Evolutionary conservation across 306 rosid genomes (phyloP).

Genomic region (Albizia julibrissin): DNA sequence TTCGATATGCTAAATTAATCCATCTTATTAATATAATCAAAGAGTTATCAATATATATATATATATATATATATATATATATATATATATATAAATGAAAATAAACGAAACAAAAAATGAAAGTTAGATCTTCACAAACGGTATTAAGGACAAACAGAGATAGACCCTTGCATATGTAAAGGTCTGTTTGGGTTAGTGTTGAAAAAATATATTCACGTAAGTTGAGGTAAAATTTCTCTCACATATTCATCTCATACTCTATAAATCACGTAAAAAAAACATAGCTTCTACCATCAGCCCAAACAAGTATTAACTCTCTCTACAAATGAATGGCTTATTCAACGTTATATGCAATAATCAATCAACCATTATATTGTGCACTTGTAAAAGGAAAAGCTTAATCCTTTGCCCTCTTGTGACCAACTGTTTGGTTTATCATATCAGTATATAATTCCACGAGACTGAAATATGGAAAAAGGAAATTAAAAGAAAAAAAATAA

Average conservation of each 20-base stretch:
- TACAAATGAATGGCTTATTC: not conserved
- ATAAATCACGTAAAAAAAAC: no score
- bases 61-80: no score
- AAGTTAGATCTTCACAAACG: not conserved
- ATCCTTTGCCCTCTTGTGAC: slow-evolving; percentile 11
- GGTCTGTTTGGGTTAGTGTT: no score
- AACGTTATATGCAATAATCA: slow-evolving; percentile 8
- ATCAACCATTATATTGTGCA: not conserved
- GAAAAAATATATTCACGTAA: no score
- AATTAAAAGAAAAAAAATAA: slow-evolving; percentile 8
- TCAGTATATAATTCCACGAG: not conserved
- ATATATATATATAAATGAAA: not conserved
- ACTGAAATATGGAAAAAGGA: not conserved
- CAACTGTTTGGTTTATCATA: not conserved
- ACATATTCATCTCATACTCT: no score
- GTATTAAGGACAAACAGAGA: not conserved
- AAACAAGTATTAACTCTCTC: not conserved
- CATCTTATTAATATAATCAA: not conserved
- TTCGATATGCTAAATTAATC: slow-evolving; percentile 8
- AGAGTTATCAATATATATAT: not conserved
- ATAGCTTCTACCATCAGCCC: no score
- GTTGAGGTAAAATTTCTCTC: no score
- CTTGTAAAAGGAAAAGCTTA: slow-evolving; percentile 9
- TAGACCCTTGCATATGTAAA: no score
- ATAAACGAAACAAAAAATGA: not conserved